Percentiles rank a stretch among this genome's conserved stretches.
These are phyloP conservation scores for Populus tomentosa DNA, from an alignment of 441 rosid species.

Conservation along the genomic window DNA sequence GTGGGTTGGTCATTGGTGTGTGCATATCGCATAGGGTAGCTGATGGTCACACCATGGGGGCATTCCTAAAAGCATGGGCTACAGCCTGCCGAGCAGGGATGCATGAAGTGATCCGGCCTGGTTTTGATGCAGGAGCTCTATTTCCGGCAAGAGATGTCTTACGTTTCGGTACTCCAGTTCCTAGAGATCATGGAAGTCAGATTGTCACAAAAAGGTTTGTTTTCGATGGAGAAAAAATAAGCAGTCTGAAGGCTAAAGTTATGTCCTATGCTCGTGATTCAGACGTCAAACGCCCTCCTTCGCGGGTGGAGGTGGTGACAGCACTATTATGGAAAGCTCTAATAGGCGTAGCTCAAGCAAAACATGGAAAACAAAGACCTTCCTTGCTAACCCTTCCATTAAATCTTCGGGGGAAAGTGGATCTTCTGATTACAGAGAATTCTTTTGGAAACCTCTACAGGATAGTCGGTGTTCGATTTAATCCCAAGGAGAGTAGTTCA, in stretches of 20 bases:
- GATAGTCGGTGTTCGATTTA: background rate
- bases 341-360: slow-evolving; percentile 2
- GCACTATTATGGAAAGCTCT: slow-evolving; percentile 34
- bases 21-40: slow-evolving; percentile 26
- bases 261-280: slow-evolving; percentile 1
- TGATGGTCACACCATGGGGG: slow-evolving; percentile 20
- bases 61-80: slow-evolving; percentile 21
- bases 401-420: slow-evolving; percentile 18
- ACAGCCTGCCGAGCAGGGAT: background rate
- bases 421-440: background rate
- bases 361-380: slow-evolving; percentile 3
- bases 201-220: slow-evolving; percentile 27
- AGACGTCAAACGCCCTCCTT: slow-evolving; percentile 12
- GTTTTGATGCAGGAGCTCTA: slow-evolving; percentile 14
- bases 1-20: slow-evolving; percentile 24
- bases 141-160: slow-evolving; percentile 14
- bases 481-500: background rate
- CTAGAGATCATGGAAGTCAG: background rate
- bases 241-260: slow-evolving; percentile 15
- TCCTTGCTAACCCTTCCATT: slow-evolving; percentile 9
- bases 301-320: slow-evolving; percentile 34
- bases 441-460: slow-evolving; percentile 21
- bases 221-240: slow-evolving; percentile 17
- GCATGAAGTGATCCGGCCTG: background rate
- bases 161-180: background rate